These are phyloP conservation scores for Trichoderma oligosporum DNA, from an alignment of 2,329 filamentous ascomycete species.

Conservation along the genomic window DNA sequence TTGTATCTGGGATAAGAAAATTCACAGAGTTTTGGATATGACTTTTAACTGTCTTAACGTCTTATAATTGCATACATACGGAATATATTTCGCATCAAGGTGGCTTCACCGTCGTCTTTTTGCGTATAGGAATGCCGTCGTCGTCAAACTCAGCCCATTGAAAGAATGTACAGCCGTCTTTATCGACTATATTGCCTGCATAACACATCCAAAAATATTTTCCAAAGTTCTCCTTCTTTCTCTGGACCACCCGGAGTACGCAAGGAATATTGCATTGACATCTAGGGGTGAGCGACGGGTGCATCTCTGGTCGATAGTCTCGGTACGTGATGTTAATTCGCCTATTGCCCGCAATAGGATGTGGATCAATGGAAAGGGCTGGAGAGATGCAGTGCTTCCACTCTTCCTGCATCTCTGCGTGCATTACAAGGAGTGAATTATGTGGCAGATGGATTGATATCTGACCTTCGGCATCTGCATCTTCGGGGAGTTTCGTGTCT, in stretches of 20 bases:
- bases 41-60: background rate
- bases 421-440: conserved; percentile 92
- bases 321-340: conserved; percentile 94
- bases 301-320: conserved; percentile 72
- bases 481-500: conserved; percentile 38
- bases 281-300: conserved; percentile 71
- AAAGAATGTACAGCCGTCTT: conserved; percentile 70
- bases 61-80: background rate
- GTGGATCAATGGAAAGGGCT: conserved; percentile 72
- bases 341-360: conserved; percentile 73
- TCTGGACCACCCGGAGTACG: conserved; percentile 73
- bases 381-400: conserved; percentile 90
- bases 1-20: background rate
- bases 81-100: conserved; percentile 42
- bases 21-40: background rate
- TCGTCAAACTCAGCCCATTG: conserved; percentile 84
- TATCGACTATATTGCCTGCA: conserved; percentile 65
- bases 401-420: conserved; percentile 94
- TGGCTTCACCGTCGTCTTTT: conserved; percentile 41
- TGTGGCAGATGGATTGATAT: conserved; percentile 92
- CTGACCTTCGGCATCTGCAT: conserved; percentile 70
- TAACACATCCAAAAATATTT: conserved; percentile 95
- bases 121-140: conserved; percentile 65
- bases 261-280: conserved; percentile 71
- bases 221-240: conserved; percentile 70